Base-by-base conservation (phyloP, 345 rosid genomes). In the Zanthoxylum bungeanum region DNA sequence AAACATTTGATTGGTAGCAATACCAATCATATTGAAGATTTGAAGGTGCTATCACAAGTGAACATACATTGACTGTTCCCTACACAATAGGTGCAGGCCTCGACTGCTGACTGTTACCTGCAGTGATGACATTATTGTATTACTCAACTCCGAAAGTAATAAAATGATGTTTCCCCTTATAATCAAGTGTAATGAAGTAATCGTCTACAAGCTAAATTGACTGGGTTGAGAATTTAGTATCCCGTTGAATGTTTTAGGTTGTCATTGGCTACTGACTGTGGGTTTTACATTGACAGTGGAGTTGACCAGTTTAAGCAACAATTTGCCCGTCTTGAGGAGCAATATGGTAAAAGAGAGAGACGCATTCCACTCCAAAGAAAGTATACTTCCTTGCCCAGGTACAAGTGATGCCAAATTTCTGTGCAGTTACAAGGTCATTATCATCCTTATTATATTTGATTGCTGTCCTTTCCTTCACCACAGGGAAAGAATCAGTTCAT, bases 381-480 rank as follows among this genome's bases (percentile, higher is more conserved):
- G 70, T 88, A 91, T 76, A 83, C 88, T 49, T 93, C 98, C 65
- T 83, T 90, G 81, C 98, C 98, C 1, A 91, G 97, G 98, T 92
- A 51, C 76, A 69, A 71, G 63, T 30, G 40, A 49, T 12, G 59
- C 14, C 16, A 27, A 60, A 25, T 37, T 55, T 31, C 1, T 63
- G 16, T 57, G 53, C 28, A 4, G 6, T 69, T 51, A 12, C 4
- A 72, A 47, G 40, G 34, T 34, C 59, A 5, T 56, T 37, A 39
- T 40, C 69, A 14, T 51, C 37, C 42, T 56, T 51, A 22, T 44
- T 14, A 33, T 50, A 28, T 3, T 30, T 58, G 42, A 27, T 60
- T 40, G n/a, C 39, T 12, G 4, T 3, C 47, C 22, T 55, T 44
- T 46, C 75, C 30, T 64, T 65, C n/a, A 60, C 17, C 25, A 61